Evolutionary conservation across 1,284 basidiomycete genomes (phyloP), one percentile per base, ranked within the genome.

Genomic region (Albatrellus sp.): DNA sequence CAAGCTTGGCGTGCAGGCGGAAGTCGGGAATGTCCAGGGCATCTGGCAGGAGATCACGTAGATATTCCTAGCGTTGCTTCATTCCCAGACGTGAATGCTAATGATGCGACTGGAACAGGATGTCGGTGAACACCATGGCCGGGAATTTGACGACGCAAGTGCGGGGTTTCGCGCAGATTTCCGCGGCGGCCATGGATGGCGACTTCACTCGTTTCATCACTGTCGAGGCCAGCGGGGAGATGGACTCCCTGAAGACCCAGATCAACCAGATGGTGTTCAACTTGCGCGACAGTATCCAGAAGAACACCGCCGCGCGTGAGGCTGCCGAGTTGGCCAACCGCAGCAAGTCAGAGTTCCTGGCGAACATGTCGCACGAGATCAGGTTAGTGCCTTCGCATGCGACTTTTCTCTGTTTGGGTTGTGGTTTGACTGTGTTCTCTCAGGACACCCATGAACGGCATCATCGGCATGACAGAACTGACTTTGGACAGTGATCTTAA

Each of bases 211-310:
- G 93, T 16, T 98, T 98, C 72, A 98, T 98, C 69, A 98, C 96
- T 13, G 94, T 99, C 59, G 94, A 98, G 59, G 96, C 94, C 0
- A 87, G 81, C 46, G 96, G 96, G 46, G 96, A 98, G 65, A 98
- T 98, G 96, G 94, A 98, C 67, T 93, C 89, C 49, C 76, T 99
- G 66, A 98, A 98, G 75, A 98, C 91, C 5, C 96, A 98, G 68
- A 96, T 96, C 70, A 94, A 96, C 60, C 90, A 96, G 64, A 98
- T 98, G 94, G 91, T 98, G 48, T 97, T 92, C 70, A 94, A 94
- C 60, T 75, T 98, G 61, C 77, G 96, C 42, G 94, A 98, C 62
- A 84, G 80, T 54, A 96, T 99, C 50, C 96, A 98, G 73, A 97
- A 94, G 80, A 98, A 99, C 61, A 98, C 93, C 2, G 90, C 90